Percentiles rank a stretch among this genome's conserved stretches.
Evolutionary conservation across 805 yeast species (phyloP).

Genomic region (Myxozyma vanderwaltii): DNA sequence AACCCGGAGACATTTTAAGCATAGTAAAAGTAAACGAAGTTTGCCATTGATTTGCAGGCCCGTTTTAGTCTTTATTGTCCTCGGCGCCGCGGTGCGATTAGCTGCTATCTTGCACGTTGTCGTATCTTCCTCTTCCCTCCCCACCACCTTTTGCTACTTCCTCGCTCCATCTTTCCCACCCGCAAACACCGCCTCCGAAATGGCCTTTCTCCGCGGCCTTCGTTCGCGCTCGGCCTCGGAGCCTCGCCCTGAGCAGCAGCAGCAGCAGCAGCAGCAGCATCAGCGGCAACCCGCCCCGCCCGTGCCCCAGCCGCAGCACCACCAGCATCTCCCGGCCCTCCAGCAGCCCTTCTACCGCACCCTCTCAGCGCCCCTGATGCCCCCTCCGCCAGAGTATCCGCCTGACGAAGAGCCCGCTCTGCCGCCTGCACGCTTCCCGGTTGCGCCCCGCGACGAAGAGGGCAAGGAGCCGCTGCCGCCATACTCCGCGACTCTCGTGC

Average conservation of each 20-base stretch:
- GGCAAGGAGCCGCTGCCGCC: conserved; percentile 57
- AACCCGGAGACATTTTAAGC: too few relatives aligned
- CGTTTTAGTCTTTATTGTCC: not conserved
- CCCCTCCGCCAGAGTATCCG: conserved; percentile 20
- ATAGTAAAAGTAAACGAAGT: too few relatives aligned
- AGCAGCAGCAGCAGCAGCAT: not conserved
- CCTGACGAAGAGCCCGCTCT: conserved; percentile 13
- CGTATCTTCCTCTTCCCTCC: not conserved
- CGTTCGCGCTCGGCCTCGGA: conserved; percentile 33
- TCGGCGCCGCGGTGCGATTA: not conserved
- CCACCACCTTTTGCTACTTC: not conserved
- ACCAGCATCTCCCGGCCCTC: conserved; percentile 1
- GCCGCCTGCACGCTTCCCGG: conserved; percentile 25
- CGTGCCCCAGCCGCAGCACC: conserved; percentile 1
- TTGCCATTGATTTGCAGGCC: too few relatives aligned
- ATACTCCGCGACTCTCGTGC: conserved; percentile 66
- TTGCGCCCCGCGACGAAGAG: conserved; percentile 35
- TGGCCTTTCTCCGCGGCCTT: conserved; percentile 29
- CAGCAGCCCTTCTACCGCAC: conserved; percentile 23
- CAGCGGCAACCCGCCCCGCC: conserved; percentile 6
- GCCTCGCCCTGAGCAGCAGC: conserved; percentile 11
- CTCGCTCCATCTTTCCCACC: not conserved
- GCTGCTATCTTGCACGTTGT: not conserved
- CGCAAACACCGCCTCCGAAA: not conserved
- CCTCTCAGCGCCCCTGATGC: conserved; percentile 17